Base-by-base conservation (phyloP, 805 yeast species). In the Yarrowia osloensis region DNA sequence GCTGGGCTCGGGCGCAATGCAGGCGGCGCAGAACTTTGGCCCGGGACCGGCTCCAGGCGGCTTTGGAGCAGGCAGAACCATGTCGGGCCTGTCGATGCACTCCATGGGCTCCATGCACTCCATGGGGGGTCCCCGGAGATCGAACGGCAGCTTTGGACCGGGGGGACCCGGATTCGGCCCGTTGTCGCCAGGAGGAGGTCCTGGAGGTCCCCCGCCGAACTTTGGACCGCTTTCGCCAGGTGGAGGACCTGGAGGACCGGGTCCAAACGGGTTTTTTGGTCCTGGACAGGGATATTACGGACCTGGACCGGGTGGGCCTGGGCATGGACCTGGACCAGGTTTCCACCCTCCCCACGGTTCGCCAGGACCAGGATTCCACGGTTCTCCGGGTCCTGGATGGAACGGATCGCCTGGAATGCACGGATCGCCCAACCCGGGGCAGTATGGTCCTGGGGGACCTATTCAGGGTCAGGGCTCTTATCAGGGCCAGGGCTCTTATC, bases 361-460 rank as follows among this genome's bases (percentile, higher is more conserved):
- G 6, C 63, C 47, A n/a, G 63, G 62, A 3, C 46, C 44, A 1
- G 62, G 63, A 3, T 55, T 33, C 49, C 47, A 35, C 4, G 42
- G 62, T 4, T 54, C 62, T 8, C 46, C 46, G 28, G 52, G 50
- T 15, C 50, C 50, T 12, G 47, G 47, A n/a, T 11, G 31, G 26
- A 37, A 49, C 19, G 29, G 57, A 1, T 35, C 39, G 3, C 70
- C 31, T 15, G n/a, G n/a, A n/a, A n/a, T 47, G 24, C 54, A 47
- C 19, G 26, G 55, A 2, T n/a, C n/a, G 4, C 69, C 29, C 28
- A 17, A 17, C 24, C 68, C 71, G 7, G 71, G 70, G 2, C 68
- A 44, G 19, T 44, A 44, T 9, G 52, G 52, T 47, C 52, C 35
- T 28, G 49, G 49, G 3, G 47, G 47, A n/a, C n/a, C n/a, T n/a